These are phyloP conservation scores for Cytospora paraplurivora DNA, from an alignment of 2,329 filamentous ascomycete species.

Conservation along the genomic window DNA sequence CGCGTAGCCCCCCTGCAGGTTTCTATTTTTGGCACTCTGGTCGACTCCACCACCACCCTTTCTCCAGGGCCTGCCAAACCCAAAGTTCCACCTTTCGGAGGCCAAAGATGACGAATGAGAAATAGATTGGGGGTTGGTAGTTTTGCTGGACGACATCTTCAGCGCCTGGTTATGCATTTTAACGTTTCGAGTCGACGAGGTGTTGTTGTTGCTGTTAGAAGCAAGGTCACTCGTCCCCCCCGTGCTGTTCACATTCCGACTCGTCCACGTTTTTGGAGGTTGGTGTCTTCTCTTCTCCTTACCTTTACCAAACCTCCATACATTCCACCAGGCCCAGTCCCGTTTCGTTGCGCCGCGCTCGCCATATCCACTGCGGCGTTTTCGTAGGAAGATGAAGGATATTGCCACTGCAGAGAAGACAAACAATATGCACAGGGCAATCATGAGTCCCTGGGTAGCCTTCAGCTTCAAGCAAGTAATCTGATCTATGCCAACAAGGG, in stretches of 20 bases:
- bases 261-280: conserved; percentile 21
- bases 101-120: background rate
- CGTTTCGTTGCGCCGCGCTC: conserved; percentile 17
- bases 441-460: conserved; percentile 82
- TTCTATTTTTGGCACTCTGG: conserved; percentile 20
- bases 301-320: conserved; percentile 20
- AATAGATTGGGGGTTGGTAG: background rate
- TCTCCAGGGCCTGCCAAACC: conserved; percentile 18
- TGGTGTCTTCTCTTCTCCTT: conserved; percentile 11
- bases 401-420: conserved; percentile 62
- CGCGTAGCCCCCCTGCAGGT: conserved; percentile 16
- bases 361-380: conserved; percentile 37
- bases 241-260: conserved; percentile 9
- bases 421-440: conserved; percentile 75
- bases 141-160: conserved; percentile 22
- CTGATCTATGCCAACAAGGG: conserved; percentile 55
- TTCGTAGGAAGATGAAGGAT: conserved; percentile 64
- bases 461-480: conserved; percentile 82
- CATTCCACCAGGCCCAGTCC: conserved; percentile 25
- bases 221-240: conserved; percentile 8
- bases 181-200: conserved; percentile 11
- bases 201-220: conserved; percentile 8
- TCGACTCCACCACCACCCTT: conserved; percentile 6
- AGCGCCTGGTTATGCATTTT: conserved; percentile 17
- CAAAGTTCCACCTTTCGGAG: background rate